Base-by-base conservation (phyloP, 257 asterid genomes). In the Anisodus tanguticus region DNA sequence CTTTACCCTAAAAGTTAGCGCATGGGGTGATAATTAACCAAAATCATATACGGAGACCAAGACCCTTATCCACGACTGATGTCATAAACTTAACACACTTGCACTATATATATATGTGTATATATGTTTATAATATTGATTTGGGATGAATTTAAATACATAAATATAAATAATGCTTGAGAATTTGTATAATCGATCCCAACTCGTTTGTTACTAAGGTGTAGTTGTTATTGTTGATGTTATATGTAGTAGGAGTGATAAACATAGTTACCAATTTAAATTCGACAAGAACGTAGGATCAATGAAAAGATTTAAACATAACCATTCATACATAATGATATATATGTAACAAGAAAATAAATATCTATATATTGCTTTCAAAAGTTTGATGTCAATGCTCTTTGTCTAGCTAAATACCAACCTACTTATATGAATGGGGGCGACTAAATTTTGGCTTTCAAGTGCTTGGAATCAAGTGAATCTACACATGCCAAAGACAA, bases 401-500 rank as follows among this genome's bases (percentile, higher is more conserved):
- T 77, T 53, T 77, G 81, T 53, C 81, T 77, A 53, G 64, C 16
- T 77, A 53, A 37, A 77, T 77, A 77, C 64, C 64, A 13, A 53
- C 81, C 64, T 53, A 77, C 81, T 51, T 69, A 53, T 26, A 77
- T 53, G 81, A 77, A 77, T 77, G 81, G 43, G 64, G 81, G 17
- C 49, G 12, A 22, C 15, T 77, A 77, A 26, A 53, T 53, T 53
- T 53, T 77, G 64, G 81, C 81, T 26, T 77, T 53, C 26, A 76
- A 39, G 64, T 22, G 64, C 81, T 13, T 76, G 47, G 81, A 59
- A 76, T 76, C 81, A 76, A 22, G 81, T 26, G 64, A 76, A 26
- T 76, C 80, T 51, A 51, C 63, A 76, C 81, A 76, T 76, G 81
- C 81, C 9, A 76, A 51, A 76, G 26, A 76, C 81, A 76, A 76